Conservation (phyloP, 2,329 filamentous ascomycete genomes). For the Calonectria hawksworthii region DNA sequence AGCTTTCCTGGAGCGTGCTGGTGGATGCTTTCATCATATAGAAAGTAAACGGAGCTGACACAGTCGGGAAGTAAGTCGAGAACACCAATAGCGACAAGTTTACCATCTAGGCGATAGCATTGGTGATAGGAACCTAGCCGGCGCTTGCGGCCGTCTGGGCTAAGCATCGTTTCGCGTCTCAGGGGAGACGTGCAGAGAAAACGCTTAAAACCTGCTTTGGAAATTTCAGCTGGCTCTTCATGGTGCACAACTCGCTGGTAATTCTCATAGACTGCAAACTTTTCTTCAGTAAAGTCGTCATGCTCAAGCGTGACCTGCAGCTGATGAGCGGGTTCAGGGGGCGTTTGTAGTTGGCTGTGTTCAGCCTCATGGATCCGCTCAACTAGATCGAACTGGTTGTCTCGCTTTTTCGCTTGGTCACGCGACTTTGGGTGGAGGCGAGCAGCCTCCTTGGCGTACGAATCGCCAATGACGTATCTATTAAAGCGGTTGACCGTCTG, state of each 20-base stretch:
- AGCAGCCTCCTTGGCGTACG: slow-evolving; percentile 75
- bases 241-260: slow-evolving; percentile 83
- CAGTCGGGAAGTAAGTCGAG: slow-evolving; percentile 82
- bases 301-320: slow-evolving; percentile 79
- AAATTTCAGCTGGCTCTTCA: slow-evolving; percentile 72
- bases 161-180: slow-evolving; percentile 57
- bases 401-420: slow-evolving; percentile 73
- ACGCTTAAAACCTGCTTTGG: slow-evolving; percentile 72
- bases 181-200: slow-evolving; percentile 84
- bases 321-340: slow-evolving; percentile 75
- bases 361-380: slow-evolving; percentile 80
- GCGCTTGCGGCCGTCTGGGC: slow-evolving; percentile 64
- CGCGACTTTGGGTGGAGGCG: slow-evolving; percentile 76
- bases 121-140: slow-evolving; percentile 83
- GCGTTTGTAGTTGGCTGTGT: slow-evolving; percentile 64
- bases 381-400: slow-evolving; percentile 76
- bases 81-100: slow-evolving; percentile 81
- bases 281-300: slow-evolving; percentile 81
- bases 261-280: slow-evolving; percentile 79
- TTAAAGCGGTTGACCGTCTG: slow-evolving; percentile 85
- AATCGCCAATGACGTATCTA: slow-evolving; percentile 76
- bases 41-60: slow-evolving; percentile 86
- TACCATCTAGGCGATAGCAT: slow-evolving; percentile 83
- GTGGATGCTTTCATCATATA: slow-evolving; percentile 83
- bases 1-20: slow-evolving; percentile 80